Percentiles rank a stretch among this genome's conserved stretches.
Conservation (phyloP, 306 rosid species). For the Herpetospermum pedunculosum region DNA sequence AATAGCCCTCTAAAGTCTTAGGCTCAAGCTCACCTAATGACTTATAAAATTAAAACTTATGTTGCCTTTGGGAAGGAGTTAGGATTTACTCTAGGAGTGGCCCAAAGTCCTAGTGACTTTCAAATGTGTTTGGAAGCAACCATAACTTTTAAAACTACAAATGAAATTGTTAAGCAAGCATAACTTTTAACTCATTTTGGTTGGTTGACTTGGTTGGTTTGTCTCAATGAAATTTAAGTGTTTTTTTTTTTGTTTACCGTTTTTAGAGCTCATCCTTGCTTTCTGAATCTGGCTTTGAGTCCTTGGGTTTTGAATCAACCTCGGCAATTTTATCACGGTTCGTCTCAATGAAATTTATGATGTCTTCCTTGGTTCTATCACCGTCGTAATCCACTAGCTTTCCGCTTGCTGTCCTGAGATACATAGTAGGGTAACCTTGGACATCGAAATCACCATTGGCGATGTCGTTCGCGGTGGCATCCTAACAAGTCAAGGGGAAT, state of each 20-base stretch:
- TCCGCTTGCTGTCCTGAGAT: slow-evolving; percentile 68
- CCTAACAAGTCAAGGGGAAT: slow-evolving; percentile 31
- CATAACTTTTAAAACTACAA: no score
- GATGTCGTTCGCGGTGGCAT: slow-evolving; percentile 80
- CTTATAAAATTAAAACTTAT: no score
- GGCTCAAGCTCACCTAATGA: neutral
- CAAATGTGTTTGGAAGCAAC: no score
- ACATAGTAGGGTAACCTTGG: slow-evolving; percentile 77
- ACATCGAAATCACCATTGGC: slow-evolving; percentile 48
- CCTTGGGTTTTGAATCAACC: slow-evolving; percentile 8
- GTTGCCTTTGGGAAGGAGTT: no score
- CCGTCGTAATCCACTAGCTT: slow-evolving; percentile 39
- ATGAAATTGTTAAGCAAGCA: no score
- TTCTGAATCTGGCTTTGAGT: slow-evolving; percentile 1
- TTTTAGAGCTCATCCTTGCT: slow-evolving; percentile 73
- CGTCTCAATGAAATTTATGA: slow-evolving; percentile 60
- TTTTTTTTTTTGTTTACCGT: neutral
- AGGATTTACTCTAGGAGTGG: no score
- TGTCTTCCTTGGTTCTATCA: slow-evolving; percentile 59
- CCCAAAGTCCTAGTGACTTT: no score
- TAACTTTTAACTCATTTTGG: no score
- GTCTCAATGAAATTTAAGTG: no score
- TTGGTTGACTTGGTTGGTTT: no score
- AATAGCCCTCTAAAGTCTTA: neutral
- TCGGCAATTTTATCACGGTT: slow-evolving; percentile 40